phyloP scores from a whole-genome alignment of 2,329 filamentous ascomycete genomes.

The Alternaria sp. region DNA sequence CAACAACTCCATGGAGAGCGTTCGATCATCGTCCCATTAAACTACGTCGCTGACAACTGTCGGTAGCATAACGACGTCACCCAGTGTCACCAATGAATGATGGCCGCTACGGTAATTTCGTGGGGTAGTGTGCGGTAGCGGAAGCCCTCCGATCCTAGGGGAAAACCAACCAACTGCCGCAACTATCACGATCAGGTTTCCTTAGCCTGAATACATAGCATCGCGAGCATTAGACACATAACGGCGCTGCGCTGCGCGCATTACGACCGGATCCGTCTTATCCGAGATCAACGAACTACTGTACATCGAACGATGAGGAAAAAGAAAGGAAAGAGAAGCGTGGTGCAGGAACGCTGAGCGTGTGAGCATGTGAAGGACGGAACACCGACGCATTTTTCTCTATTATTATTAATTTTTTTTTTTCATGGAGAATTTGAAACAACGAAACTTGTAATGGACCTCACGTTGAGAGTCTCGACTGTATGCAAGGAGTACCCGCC shows the following conservation, averaged over 20 bases:
- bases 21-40: neutral
- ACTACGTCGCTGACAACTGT: neutral
- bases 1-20: neutral
- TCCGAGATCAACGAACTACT: neutral
- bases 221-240: constrained; percentile 3
- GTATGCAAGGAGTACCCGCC: constrained; percentile 6
- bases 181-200: constrained; percentile 2
- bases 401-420: neutral
- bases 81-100: neutral
- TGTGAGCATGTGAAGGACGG: neutral
- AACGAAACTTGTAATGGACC: neutral
- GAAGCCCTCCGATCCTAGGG: neutral
- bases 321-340: constrained; percentile 1
- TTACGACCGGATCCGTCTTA: neutral
- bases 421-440: neutral
- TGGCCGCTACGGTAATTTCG: constrained; percentile 3
- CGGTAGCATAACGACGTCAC: constrained; percentile 6
- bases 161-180: neutral
- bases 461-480: neutral
- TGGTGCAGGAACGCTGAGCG: neutral
- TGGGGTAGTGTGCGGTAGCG: constrained; percentile 2
- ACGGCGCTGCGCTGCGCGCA: constrained; percentile 5
- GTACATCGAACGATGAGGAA: neutral
- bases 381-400: neutral
- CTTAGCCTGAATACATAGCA: constrained; percentile 1